A percentile compares a stretch with the other conserved stretches of the same genome.
Conservation (phyloP, 1,284 basidiomycete genomes). For the Leccinum fuscescens region DNA sequence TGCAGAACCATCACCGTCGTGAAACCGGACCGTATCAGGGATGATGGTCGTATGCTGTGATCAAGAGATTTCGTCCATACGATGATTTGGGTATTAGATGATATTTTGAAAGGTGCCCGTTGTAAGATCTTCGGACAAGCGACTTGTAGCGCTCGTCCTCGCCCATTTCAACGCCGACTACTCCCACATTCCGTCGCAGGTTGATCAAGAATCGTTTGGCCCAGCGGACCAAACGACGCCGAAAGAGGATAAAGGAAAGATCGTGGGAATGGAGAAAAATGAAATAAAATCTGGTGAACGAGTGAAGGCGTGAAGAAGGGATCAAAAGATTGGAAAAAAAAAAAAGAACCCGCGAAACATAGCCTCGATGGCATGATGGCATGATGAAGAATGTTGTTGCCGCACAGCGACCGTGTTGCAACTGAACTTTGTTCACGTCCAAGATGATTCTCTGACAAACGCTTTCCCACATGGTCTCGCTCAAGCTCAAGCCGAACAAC, state of each 20-base stretch:
- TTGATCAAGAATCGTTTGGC: too few relatives aligned
- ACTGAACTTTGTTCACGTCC: neutral
- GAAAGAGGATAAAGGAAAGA: neutral
- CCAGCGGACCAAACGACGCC: too few relatives aligned
- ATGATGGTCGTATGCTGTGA: neutral
- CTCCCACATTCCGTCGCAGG: too few relatives aligned
- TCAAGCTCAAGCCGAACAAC: conserved; percentile 34
- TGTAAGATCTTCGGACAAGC: neutral
- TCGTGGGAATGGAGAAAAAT: neutral
- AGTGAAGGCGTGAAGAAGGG: neutral
- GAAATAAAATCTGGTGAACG: neutral
- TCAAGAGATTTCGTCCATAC: neutral
- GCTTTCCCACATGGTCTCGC: neutral
- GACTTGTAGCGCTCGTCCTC: neutral
- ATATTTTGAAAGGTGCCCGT: neutral
- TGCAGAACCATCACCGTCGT: neutral
- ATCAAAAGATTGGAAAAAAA: neutral
- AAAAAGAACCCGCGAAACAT: neutral
- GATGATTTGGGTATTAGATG: neutral
- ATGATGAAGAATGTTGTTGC: neutral
- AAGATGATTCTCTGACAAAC: neutral
- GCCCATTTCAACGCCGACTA: neutral
- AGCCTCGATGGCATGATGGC: neutral
- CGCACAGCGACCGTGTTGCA: neutral
- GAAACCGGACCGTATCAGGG: neutral